Conservation (phyloP, 352 stramenopile species). For the Elongisporangium prolatum region DNA sequence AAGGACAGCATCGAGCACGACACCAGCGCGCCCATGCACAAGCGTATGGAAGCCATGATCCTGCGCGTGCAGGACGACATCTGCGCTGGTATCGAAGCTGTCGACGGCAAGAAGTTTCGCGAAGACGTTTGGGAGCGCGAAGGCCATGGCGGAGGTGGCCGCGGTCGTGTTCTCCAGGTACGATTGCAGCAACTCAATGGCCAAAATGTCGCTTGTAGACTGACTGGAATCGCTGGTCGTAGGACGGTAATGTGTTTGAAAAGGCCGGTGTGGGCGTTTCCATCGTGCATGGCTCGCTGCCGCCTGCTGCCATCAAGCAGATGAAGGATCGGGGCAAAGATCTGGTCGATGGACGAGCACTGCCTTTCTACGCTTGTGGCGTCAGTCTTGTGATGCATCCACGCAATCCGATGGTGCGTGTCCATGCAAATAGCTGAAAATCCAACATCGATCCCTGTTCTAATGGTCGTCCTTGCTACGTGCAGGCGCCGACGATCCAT, state of each 20-base stretch:
- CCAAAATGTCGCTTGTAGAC: slow-evolving; percentile 12
- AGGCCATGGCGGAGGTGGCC: slow-evolving; percentile 92
- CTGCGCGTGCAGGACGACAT: slow-evolving; percentile 85
- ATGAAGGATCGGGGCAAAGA: slow-evolving; percentile 80
- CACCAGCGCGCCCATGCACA: slow-evolving; percentile 50
- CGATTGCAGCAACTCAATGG: neutral
- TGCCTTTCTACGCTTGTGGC: slow-evolving; percentile 96
- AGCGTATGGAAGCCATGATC: slow-evolving; percentile 83
- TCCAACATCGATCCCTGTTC: neutral
- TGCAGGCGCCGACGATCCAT: slow-evolving; percentile 92
- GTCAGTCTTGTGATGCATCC: slow-evolving; percentile 98
- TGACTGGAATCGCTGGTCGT: slow-evolving; percentile 14
- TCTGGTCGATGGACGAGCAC: slow-evolving; percentile 58
- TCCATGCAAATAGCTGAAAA: neutral
- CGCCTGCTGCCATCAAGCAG: slow-evolving; percentile 77
- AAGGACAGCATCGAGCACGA: slow-evolving; percentile 77
- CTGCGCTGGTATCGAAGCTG: slow-evolving; percentile 78
- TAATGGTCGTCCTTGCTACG: neutral
- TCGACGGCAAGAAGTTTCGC: slow-evolving; percentile 94
- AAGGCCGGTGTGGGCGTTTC: slow-evolving; percentile 97
- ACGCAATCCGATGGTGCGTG: slow-evolving; percentile 67
- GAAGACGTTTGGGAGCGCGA: slow-evolving; percentile 94
- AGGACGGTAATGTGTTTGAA: slow-evolving; percentile 95
- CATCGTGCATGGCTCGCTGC: slow-evolving; percentile 96
- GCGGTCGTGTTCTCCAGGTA: slow-evolving; percentile 90